Base-by-base conservation (phyloP, 1,139 yeast genomes). In the Oligophagozyma castellii region DNA sequence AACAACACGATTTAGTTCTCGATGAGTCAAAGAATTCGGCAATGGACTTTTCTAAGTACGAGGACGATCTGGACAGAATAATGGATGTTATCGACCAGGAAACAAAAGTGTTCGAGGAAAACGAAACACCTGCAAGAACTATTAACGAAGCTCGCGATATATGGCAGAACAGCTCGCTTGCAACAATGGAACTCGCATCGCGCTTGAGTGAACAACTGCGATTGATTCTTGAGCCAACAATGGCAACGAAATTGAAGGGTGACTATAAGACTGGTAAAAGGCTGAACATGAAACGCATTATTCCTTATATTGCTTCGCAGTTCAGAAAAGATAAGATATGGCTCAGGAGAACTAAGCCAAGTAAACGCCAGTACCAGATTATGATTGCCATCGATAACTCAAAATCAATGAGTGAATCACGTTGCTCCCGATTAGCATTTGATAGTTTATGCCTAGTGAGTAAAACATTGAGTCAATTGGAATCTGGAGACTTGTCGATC, bases 331-430 rank as follows among this genome's bases (percentile, higher is more conserved):
- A 92, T 56, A 92, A 92, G 63, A 92, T 92, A 37, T 92, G 99
- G 99, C 67, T 92, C 60, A 72, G 95, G 51, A 73, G 99, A 57
- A 86, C 96, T 5, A 89, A 89, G 52, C 99, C 98, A 31, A 80
- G 94, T 40, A 89, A 92, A 59, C 74, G 99, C 46, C 93, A 86
- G 52, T 92, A 89, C 55, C 98, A 92, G 59, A 79, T 92, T 39
- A 81, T 92, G 95, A 79, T 92, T 42, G 89, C 98, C 0, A 81
- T 92, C 28, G 99, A 92, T 59, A 95, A 92, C 52, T 89, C 98
- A 26, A 84, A 83, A 53, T 86, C 96, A 0, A 92, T 92, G 99
- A 72, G 89, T 35, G 96, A 89, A 54, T 79, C 95, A 20, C 74
- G 75, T 42, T 75, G 93, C 16, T 89, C 83, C 14, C 81, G 79